Percentiles rank a stretch among this genome's conserved stretches.
These are phyloP conservation scores for Cytospora schulzeri DNA, from an alignment of 2,329 filamentous ascomycete species.

Conservation along the genomic window DNA sequence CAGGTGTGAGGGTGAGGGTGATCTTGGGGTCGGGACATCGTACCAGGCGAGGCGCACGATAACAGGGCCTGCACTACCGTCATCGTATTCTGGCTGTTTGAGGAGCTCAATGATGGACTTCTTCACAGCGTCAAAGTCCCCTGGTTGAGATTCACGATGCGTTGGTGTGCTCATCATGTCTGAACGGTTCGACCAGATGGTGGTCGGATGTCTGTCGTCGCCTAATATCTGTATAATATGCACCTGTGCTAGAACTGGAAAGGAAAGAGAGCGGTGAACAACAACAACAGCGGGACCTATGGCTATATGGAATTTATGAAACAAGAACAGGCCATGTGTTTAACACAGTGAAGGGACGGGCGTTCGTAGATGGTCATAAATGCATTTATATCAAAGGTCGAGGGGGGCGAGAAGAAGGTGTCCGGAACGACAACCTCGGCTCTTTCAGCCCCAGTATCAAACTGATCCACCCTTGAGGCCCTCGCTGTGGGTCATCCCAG, in stretches of 20 bases:
- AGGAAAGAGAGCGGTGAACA: background rate
- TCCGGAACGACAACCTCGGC: background rate
- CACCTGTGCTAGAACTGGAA: background rate
- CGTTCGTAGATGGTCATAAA: background rate
- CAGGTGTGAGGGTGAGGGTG: background rate
- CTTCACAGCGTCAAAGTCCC: conserved; percentile 65
- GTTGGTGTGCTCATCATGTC: conserved; percentile 15
- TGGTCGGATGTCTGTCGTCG: background rate
- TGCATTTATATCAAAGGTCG: background rate
- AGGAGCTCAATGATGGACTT: conserved; percentile 56
- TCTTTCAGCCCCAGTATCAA: background rate
- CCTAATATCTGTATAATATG: background rate
- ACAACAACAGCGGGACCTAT: background rate
- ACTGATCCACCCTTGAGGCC: background rate
- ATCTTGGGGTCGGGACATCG: conserved; percentile 27
- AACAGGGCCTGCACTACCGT: conserved; percentile 65
- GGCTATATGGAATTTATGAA: background rate
- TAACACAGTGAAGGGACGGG: background rate
- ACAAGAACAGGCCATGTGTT: background rate
- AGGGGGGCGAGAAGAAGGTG: background rate
- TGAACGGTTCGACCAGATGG: background rate
- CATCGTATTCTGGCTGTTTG: conserved; percentile 64
- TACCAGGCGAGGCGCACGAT: conserved; percentile 66
- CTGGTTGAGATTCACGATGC: conserved; percentile 33
- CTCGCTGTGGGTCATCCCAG: background rate